Evolutionary conservation across 352 stramenopile genomes (phyloP).

Genomic region (Phytophthora idaei): DNA sequence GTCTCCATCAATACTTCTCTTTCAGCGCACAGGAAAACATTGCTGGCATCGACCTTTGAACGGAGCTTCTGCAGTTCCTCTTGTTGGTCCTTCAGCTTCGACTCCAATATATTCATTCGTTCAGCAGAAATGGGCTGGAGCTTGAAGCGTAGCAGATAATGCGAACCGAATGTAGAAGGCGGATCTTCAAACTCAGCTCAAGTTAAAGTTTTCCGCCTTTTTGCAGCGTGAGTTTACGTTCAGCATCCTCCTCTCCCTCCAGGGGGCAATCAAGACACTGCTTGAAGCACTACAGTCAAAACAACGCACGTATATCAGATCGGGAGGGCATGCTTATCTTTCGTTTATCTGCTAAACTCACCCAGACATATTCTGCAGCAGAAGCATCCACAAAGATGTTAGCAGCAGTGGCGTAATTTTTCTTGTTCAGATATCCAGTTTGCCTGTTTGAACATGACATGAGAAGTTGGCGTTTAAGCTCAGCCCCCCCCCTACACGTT

Average conservation of each 20-base stretch:
- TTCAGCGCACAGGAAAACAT: neutral
- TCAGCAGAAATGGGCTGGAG: slow-evolving; percentile 13
- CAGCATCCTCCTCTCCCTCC: too few relatives aligned
- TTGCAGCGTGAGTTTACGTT: too few relatives aligned
- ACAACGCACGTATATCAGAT: too few relatives aligned
- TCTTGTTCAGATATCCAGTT: slow-evolving; percentile 6
- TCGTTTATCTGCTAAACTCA: neutral
- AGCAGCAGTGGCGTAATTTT: neutral
- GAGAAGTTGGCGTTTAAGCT: too few relatives aligned
- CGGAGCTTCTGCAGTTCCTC: slow-evolving; percentile 6
- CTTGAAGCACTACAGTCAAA: too few relatives aligned
- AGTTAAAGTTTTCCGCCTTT: too few relatives aligned
- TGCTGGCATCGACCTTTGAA: neutral
- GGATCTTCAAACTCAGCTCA: too few relatives aligned
- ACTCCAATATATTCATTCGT: slow-evolving; percentile 19
- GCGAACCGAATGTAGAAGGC: neutral
- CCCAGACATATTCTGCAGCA: neutral
- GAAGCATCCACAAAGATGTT: neutral
- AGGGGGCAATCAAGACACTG: too few relatives aligned
- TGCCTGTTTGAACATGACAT: neutral
- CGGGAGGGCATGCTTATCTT: too few relatives aligned
- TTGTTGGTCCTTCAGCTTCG: slow-evolving; percentile 25
- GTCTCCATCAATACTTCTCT: too few relatives aligned
- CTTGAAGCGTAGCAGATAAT: slow-evolving; percentile 6
- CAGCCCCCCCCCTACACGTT: too few relatives aligned